Percentiles rank a stretch among this genome's conserved stretches.
phyloP scores from a whole-genome alignment of 2,329 filamentous ascomycete genomes.

The Zymoseptoria crescenta region DNA sequence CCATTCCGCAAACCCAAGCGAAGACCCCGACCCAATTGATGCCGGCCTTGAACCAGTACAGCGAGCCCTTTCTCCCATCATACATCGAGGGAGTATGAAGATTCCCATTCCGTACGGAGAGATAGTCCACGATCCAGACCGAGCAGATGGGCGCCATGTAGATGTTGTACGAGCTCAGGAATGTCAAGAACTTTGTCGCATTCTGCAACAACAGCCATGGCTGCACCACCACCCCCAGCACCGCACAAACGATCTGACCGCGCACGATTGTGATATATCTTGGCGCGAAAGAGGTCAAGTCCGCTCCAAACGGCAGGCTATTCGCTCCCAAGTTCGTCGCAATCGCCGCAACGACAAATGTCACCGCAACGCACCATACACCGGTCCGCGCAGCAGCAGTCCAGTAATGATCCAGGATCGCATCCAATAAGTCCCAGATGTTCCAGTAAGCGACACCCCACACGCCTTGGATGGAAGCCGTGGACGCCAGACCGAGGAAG shows the following conservation, averaged over 20 bases:
- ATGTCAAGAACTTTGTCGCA: constrained; percentile 36
- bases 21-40: constrained; percentile 16
- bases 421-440: constrained; percentile 37
- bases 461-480: constrained; percentile 28
- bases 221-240: constrained; percentile 32
- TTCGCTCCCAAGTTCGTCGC: constrained; percentile 39
- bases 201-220: constrained; percentile 39
- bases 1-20: constrained; percentile 17
- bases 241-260: constrained; percentile 35
- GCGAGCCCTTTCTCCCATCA: constrained; percentile 8
- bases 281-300: constrained; percentile 37
- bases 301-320: constrained; percentile 36
- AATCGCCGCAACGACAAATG: constrained; percentile 35
- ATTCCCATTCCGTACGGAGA: constrained; percentile 33
- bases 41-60: constrained; percentile 18
- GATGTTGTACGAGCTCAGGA: constrained; percentile 35
- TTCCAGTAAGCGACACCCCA: constrained; percentile 39
- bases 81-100: constrained; percentile 36
- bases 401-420: constrained; percentile 36
- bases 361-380: constrained; percentile 34
- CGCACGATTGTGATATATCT: constrained; percentile 38
- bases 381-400: constrained; percentile 32
- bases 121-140: constrained; percentile 37
- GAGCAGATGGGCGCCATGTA: constrained; percentile 33
- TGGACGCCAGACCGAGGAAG: constrained; percentile 35